Base-by-base conservation (phyloP, 805 yeast species). In the Debaryomyces prosopidis region DNA sequence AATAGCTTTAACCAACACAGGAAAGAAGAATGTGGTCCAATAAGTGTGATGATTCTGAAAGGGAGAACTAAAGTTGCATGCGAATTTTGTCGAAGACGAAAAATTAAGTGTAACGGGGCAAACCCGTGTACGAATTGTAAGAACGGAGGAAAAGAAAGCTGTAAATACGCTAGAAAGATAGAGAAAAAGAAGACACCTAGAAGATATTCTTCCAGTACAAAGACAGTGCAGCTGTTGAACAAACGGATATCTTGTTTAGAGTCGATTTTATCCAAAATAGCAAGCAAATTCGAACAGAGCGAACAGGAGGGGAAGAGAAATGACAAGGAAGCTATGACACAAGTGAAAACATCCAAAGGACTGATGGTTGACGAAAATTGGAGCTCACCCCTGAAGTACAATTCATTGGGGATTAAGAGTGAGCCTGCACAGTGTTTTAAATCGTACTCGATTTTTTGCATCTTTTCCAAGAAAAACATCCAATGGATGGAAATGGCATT, bases 81-180 rank as follows among this genome's bases (percentile, higher is more conserved):
- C 52, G 79, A 73, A 48, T 65, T 63, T 43, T 79, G 84, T 50
- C 60, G 82, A 14, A 56, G 55, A 43, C 65, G 77, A 35, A 79
- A 79, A 52, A 71, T 76, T 46, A 77, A 76, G 50, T 79, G 84
- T 53, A 77, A 79, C 54, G 80, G 82, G 0, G 58, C 55, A 3
- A 47, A 49, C 10, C 73, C 73, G 3, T 79, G 84, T 49, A 51
- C 63, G 6, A 65, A 66, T 33, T 77, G 84, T 51, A 15, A 9
- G 17, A 23, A 23, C 16, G 12, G 33, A 5, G 23, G 28, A 14
- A 28, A 33, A 15, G 26, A 26, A 18, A 26, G 32, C 27, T 43
- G 42, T 20, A 32, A 38, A 5, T 38, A 43, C 26, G 15, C 28
- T 16, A 32, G 15, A 2, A 38, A 38, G 16, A 15, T 38, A 14